A percentile compares a stretch with the other conserved stretches of the same genome.
Evolutionary conservation across 345 rosid genomes (phyloP).

Genomic region (Populus davidiana): DNA sequence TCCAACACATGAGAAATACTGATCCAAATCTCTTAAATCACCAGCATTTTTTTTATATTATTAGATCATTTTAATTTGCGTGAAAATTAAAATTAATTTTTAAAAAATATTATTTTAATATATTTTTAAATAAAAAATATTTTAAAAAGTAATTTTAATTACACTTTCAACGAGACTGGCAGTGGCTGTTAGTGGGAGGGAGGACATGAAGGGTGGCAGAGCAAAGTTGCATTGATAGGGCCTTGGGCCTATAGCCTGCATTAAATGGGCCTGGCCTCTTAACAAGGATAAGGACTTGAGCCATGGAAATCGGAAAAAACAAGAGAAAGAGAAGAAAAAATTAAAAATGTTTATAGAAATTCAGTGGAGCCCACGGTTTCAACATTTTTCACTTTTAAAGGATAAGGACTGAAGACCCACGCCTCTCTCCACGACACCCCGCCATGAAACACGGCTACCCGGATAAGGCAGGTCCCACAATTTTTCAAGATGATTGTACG

Average conservation of each 20-base stretch:
- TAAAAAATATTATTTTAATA: no score
- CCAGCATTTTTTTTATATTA: neutral
- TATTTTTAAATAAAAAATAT: no score
- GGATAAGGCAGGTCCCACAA: slow-evolving; percentile 31
- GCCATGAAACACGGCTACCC: slow-evolving; percentile 18
- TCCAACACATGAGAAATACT: no score
- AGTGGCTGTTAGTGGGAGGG: no score
- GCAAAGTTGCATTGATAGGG: neutral
- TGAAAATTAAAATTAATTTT: no score
- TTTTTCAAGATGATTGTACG: neutral
- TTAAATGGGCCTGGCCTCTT: neutral
- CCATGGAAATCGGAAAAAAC: neutral
- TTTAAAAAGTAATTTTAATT: no score
- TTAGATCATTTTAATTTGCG: no score
- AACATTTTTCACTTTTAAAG: slow-evolving; percentile 13
- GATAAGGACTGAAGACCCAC: slow-evolving; percentile 24
- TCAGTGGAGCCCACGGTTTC: slow-evolving; percentile 13
- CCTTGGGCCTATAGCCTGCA: neutral
- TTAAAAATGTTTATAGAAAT: neutral
- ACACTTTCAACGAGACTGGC: no score
- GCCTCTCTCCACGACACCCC: slow-evolving; percentile 8
- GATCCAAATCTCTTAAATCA: neutral
- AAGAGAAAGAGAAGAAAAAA: neutral
- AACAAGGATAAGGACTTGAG: neutral
- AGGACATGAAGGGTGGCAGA: no score